Percentiles rank a stretch among this genome's conserved stretches.
Evolutionary conservation across 805 yeast genomes (phyloP).

Genomic region (Lipomyces chichibuensis): DNA sequence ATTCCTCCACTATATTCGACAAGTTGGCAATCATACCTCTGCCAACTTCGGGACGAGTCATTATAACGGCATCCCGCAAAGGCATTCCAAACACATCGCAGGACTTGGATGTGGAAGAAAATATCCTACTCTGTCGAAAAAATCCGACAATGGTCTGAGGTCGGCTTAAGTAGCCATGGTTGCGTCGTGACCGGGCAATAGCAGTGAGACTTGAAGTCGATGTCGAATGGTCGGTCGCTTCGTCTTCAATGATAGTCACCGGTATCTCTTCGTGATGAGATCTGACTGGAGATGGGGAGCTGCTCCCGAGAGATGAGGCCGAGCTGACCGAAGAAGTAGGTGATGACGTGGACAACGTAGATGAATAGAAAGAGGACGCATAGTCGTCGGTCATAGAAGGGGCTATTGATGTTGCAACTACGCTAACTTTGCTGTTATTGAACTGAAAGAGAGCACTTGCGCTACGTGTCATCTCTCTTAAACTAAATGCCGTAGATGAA

Average conservation of each 20-base stretch:
- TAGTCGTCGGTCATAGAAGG: background rate
- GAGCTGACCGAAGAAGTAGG: constrained; percentile 10
- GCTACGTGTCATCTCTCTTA: constrained; percentile 3
- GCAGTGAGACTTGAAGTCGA: constrained; percentile 7
- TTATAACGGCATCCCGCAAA: constrained; percentile 34
- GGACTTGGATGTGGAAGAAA: constrained; percentile 13
- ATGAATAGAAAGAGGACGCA: constrained; percentile 6
- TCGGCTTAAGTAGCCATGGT: constrained; percentile 9
- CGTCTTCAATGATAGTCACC: constrained; percentile 16
- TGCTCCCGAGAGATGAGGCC: constrained; percentile 11
- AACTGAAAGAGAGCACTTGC: constrained; percentile 11
- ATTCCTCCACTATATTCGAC: background rate
- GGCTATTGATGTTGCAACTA: background rate
- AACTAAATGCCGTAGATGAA: background rate
- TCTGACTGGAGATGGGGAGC: constrained; percentile 14
- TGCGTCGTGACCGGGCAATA: constrained; percentile 19
- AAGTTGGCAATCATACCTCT: constrained; percentile 9
- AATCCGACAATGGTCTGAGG: constrained; percentile 33
- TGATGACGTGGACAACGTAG: constrained; percentile 7
- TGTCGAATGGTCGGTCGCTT: background rate
- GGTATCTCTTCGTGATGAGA: constrained; percentile 8
- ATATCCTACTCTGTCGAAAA: constrained; percentile 27
- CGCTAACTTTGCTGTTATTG: background rate
- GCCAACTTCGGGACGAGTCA: constrained; percentile 27
- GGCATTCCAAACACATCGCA: constrained; percentile 36